Conservation (phyloP, 108 stramenopile species). For the Stephanodiscus triporus region DNA sequence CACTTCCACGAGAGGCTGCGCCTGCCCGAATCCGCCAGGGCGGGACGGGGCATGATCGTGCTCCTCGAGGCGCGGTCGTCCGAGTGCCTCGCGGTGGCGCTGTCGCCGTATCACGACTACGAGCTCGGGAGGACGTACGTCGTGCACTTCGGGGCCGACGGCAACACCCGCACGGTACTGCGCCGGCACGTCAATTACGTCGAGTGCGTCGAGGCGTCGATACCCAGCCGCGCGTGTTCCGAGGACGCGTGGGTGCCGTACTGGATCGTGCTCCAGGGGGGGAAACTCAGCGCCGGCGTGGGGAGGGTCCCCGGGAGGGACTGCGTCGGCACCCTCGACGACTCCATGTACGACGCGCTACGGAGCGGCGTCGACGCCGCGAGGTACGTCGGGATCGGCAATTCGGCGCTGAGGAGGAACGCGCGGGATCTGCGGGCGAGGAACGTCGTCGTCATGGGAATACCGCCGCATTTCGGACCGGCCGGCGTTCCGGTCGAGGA, state of each 20-base stretch:
- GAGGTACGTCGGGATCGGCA: constrained; percentile 64
- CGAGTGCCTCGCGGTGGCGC: constrained; percentile 65
- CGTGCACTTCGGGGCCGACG: constrained; percentile 63
- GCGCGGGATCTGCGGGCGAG: constrained; percentile 55
- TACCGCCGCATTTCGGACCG: constrained; percentile 40
- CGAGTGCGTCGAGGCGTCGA: constrained; percentile 50
- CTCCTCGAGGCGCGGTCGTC: constrained; percentile 53
- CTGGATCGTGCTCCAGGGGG: constrained; percentile 57
- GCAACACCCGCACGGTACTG: constrained; percentile 57
- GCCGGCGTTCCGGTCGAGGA: constrained; percentile 49
- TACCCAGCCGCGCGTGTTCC: constrained; percentile 53
- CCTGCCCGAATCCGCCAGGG: constrained; percentile 35
- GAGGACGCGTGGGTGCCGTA: constrained; percentile 55
- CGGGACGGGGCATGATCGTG: constrained; percentile 39
- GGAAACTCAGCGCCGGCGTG: constrained; percentile 56
- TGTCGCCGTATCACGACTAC: constrained; percentile 56
- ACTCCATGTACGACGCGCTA: constrained; percentile 63
- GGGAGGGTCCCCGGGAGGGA: constrained; percentile 55
- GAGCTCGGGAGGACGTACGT: constrained; percentile 64
- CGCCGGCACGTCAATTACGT: constrained; percentile 49
- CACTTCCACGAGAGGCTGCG: constrained; percentile 53
- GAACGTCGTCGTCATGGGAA: constrained; percentile 53
- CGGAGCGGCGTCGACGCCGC: constrained; percentile 58
- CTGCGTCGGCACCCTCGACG: constrained; percentile 63
- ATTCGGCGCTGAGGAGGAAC: constrained; percentile 55